These are phyloP conservation scores for Claviceps sorghi DNA, from an alignment of 2,329 filamentous ascomycete species.

Conservation along the genomic window DNA sequence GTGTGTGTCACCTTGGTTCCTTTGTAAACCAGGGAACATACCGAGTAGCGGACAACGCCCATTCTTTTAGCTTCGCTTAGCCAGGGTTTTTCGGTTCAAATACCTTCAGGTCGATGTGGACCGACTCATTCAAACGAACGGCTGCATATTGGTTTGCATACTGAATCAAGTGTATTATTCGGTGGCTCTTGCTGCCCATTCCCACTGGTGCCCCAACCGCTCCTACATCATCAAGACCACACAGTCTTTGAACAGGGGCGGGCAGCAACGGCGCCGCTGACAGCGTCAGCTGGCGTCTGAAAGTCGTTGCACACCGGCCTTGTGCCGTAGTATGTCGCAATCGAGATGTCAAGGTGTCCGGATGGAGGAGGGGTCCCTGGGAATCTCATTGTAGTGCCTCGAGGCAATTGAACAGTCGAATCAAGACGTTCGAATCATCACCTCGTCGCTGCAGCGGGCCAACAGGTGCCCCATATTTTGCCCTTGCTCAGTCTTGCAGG, in stretches of 20 bases:
- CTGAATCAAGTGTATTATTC: neutral
- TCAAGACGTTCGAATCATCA: neutral
- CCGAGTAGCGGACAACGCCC: neutral
- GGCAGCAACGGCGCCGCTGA: constrained; percentile 1
- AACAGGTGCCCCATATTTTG: neutral
- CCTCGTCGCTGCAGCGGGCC: neutral
- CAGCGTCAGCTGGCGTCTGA: neutral
- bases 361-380: neutral
- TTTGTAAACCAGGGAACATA: neutral
- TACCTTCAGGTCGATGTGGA: neutral
- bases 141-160: neutral
- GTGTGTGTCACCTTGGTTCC: constrained; percentile 1
- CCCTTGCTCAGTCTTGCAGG: neutral
- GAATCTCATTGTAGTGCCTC: neutral
- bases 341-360: neutral
- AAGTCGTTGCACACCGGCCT: neutral
- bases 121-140: neutral
- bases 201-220: neutral
- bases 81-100: neutral
- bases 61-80: neutral
- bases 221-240: neutral
- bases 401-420: neutral
- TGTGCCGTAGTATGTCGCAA: neutral
- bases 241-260: neutral
- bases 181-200: neutral